Base-by-base conservation (phyloP, 2,329 filamentous ascomycete genomes). In the Boeremia lycopersici region DNA sequence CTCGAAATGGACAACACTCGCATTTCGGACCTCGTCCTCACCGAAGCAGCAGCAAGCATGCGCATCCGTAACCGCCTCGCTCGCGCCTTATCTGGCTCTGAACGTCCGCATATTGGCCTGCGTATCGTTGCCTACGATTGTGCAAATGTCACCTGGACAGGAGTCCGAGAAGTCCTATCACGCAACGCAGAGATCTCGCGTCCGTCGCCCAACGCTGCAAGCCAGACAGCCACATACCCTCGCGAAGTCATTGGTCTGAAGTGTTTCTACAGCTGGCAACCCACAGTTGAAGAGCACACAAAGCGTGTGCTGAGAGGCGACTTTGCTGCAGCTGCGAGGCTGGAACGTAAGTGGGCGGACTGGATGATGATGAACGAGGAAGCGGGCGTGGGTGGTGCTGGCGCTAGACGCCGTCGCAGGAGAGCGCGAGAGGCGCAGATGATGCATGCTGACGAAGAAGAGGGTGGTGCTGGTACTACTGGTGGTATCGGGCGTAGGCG, bases 331-430 rank as follows among this genome's bases (percentile, higher is more conserved):
- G 95, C 95, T 0, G 82, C 82, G 33, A 81, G 90, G n/a, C 81
- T 98, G 17, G 93, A 96, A 79, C 83, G 87, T 60, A 96, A 93
- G 73, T 98, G 93, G 93, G 89, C 89, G 0, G 89, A 96, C 49
- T 96, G 91, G 74, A 97, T 97, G 92, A 90, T 96, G 77, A 87
- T 90, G 13, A 90, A 85, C 45, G 91, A 96, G 74, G 93, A 97
- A 72, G 90, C 89, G 0, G 89, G 88, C 2, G 84, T 84, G 2
- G 81, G 78, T 2, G 91, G 88, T 2, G 64, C 70, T 1, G 86
- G 89, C 6, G 79, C 83, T 2, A 82, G 92, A 48, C 81, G 92
- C 48, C 80, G 93, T 54, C 81, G 92, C 60, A 83, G 92, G 44
- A 82, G 93, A 55, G 91, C 91, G 2, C 83, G 93, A 41, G 91